Base-by-base conservation (phyloP, 2,329 filamentous ascomycete genomes). In the Neofusicoccum cordaticola region DNA sequence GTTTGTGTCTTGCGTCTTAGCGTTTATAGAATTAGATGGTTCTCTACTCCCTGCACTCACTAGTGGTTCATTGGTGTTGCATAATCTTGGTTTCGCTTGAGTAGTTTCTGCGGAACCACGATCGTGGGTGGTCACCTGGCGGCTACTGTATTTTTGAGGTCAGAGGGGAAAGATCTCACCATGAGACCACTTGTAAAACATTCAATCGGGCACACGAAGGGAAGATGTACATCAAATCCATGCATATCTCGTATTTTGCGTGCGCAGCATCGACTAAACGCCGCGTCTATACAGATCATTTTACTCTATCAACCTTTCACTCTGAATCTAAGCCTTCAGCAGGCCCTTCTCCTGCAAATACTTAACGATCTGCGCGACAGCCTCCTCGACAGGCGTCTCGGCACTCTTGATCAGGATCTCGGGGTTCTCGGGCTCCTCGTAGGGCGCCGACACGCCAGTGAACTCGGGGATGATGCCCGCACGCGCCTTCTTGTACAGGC, bases 391-490 rank as follows among this genome's bases (percentile, higher is more conserved):
- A 15, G 87, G 90, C 73, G 88, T 86, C 83, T 94, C 85, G 73
- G 92, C 87, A 51, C 91, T 96, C 80, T 87, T 85, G 75, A 99
- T 91, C 70, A 90, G 89, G 70, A 99, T 90, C 83, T 99, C 95
- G 1, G 95, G 86, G 65, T 88, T 87, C 76, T 89, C 82, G 4
- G 95, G 95, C 67, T 88, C 91, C 85, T 99, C 95, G 77, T 99
- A 99, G 1, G 95, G 95, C 35, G 94, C 93, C 69, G 90, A 93
- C 73, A 98, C 92, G 64, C 95, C 95, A 1, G 95, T 99, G 77
- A 99, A 99, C 71, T 98, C 92, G 80, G 96, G 95, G 80, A 98
- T 98, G 78, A 96, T 88, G 50, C 95, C 95, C 60, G 91, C 89
- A 50, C 94, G 84, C 12, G 95, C 95, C 86, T 97, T 97, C 85